phyloP scores from a whole-genome alignment of 441 rosid genomes.

The Arabidopsis hybrid region DNA sequence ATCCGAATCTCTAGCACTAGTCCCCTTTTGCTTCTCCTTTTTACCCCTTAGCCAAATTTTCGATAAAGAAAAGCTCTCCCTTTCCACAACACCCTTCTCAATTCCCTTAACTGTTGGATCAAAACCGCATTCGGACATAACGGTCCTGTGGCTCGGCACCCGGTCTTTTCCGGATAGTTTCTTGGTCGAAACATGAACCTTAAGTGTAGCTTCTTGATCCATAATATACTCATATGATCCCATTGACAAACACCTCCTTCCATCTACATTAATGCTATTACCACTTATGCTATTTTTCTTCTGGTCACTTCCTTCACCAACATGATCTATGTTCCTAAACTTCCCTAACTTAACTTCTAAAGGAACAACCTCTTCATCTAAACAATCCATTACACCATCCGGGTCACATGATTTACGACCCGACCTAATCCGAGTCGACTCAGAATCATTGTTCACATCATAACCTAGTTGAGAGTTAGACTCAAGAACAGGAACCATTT shows the following conservation, averaged over 20 bases:
- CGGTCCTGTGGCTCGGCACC: constrained; percentile 57
- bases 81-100: constrained; percentile 52
- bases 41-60: constrained; percentile 82
- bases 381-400: constrained; percentile 43
- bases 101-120: constrained; percentile 50
- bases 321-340: constrained; percentile 68
- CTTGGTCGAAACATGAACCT: constrained; percentile 70
- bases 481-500: constrained; percentile 50
- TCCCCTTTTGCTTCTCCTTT: constrained; percentile 51
- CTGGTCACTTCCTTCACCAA: constrained; percentile 71
- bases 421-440: constrained; percentile 54
- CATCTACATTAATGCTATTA: constrained; percentile 50
- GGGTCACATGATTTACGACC: constrained; percentile 51
- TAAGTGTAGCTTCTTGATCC: constrained; percentile 82
- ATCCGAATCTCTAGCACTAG: constrained; percentile 35
- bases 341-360: constrained; percentile 84
- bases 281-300: constrained; percentile 34
- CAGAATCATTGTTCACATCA: constrained; percentile 44
- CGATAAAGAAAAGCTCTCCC: constrained; percentile 85
- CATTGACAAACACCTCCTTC: constrained; percentile 87
- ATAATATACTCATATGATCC: constrained; percentile 90
- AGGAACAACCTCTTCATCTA: constrained; percentile 64
- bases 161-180: constrained; percentile 38
- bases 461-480: constrained; percentile 7
- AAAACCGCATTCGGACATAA: constrained; percentile 50